Conservation (phyloP, 352 stramenopile species). For the Phytopythium helicoides region DNA sequence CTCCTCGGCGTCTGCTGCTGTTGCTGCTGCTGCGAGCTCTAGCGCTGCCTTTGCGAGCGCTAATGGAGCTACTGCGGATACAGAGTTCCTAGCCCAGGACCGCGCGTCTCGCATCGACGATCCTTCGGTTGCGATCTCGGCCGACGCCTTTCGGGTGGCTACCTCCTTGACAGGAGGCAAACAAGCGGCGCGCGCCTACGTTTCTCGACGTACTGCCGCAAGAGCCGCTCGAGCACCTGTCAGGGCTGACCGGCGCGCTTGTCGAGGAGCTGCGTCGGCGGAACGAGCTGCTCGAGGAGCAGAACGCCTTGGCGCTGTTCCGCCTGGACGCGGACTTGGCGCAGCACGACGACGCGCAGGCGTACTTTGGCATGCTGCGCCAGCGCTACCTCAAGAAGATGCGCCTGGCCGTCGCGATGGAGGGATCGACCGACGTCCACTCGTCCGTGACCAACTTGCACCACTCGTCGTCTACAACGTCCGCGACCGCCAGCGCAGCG, state of each 20-base stretch:
- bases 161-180: background rate
- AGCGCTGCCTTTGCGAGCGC: too few relatives aligned
- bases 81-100: conserved; percentile 8
- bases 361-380: conserved; percentile 50
- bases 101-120: conserved; percentile 7
- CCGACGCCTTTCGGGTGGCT: background rate
- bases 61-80: background rate
- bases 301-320: conserved; percentile 70
- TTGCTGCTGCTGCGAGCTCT: too few relatives aligned
- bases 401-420: conserved; percentile 18
- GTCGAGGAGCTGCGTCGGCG: conserved; percentile 53
- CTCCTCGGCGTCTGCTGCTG: conserved; percentile 10
- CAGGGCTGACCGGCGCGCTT: conserved; percentile 28
- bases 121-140: background rate
- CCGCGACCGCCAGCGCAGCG: background rate
- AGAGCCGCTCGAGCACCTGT: conserved; percentile 17
- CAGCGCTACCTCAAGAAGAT: conserved; percentile 54
- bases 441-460: background rate
- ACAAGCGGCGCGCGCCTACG: conserved; percentile 6
- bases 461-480: background rate
- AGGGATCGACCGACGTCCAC: background rate
- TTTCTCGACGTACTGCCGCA: conserved; percentile 4
- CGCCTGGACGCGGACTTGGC: conserved; percentile 47
- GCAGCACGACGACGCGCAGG: conserved; percentile 42
- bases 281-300: conserved; percentile 70